A percentile compares a stretch with the other conserved stretches of the same genome.
Evolutionary conservation across 176 grass and related monocot species (phyloP).

Genomic region (Ananas comosus): DNA sequence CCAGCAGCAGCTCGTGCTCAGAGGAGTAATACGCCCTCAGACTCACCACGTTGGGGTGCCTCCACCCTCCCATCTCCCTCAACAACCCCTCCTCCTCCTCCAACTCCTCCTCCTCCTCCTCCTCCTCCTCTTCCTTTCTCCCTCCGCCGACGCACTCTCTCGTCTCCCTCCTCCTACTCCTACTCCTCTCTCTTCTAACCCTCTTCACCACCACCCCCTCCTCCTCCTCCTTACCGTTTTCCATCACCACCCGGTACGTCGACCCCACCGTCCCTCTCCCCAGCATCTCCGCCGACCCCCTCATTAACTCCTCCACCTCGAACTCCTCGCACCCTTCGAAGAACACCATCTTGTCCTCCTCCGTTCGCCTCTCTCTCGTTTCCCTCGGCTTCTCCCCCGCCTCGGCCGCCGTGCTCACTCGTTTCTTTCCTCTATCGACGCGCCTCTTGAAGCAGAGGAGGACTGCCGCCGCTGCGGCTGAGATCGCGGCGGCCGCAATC

Average conservation of each 20-base stretch:
- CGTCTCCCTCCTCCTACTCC: not conserved
- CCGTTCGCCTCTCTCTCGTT: not conserved
- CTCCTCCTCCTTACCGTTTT: slow-evolving; percentile 6
- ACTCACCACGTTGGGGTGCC: slow-evolving; percentile 55
- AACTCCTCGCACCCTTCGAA: slow-evolving; percentile 67
- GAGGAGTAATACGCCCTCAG: slow-evolving; percentile 56
- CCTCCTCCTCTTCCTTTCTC: slow-evolving; percentile 56
- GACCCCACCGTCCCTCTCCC: slow-evolving; percentile 62
- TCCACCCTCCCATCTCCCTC: slow-evolving; percentile 69
- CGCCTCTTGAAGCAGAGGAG: slow-evolving; percentile 34
- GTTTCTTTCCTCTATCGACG: slow-evolving; percentile 11
- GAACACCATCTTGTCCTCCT: slow-evolving; percentile 49
- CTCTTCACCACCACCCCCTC: slow-evolving; percentile 24
- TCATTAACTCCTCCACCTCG: slow-evolving; percentile 60
- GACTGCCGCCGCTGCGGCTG: slow-evolving; percentile 14
- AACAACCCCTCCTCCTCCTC: slow-evolving; percentile 40
- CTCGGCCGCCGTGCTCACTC: slow-evolving; percentile 6
- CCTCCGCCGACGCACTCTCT: slow-evolving; percentile 24
- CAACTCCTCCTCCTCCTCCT: slow-evolving; percentile 33
- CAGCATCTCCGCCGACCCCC: slow-evolving; percentile 81
- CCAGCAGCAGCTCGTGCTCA: slow-evolving; percentile 69
- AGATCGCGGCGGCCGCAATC: slow-evolving; percentile 24
- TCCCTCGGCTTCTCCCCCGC: slow-evolving; percentile 23
- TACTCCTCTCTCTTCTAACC: slow-evolving; percentile 22
- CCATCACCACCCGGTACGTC: slow-evolving; percentile 74